These are phyloP conservation scores for Penicillium sclerotiorum DNA, from an alignment of 2,329 filamentous ascomycete genomes.

Conservation along the genomic window DNA sequence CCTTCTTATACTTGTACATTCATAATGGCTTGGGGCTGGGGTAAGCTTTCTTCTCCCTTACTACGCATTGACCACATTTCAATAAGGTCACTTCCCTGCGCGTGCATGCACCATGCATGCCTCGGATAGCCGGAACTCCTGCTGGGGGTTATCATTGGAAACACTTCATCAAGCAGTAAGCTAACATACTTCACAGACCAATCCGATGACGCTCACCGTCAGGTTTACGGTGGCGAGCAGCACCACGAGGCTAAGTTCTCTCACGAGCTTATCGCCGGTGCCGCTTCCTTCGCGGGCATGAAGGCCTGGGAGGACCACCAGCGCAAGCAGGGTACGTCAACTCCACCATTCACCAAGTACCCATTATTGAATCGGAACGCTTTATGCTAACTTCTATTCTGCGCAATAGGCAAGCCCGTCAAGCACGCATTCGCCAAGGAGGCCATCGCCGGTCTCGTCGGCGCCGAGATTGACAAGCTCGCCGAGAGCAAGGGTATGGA, in stretches of 20 bases:
- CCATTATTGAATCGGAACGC: not conserved
- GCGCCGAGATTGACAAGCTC: conserved; percentile 75
- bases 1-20: conserved; percentile 8
- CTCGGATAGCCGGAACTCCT: not conserved
- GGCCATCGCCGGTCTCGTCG: conserved; percentile 70
- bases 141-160: too few relatives aligned
- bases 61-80: not conserved
- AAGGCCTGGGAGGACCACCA: conserved; percentile 78
- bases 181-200: conserved; percentile 44
- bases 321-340: conserved; percentile 64
- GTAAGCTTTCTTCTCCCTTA: conserved; percentile 24
- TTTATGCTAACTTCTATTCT: not conserved
- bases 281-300: conserved; percentile 77
- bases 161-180: too few relatives aligned
- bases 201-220: conserved; percentile 56
- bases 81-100: conserved; percentile 1
- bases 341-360: not conserved
- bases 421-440: conserved; percentile 78
- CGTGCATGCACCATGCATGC: not conserved
- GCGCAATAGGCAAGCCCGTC: conserved; percentile 62
- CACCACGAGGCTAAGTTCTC: conserved; percentile 65
- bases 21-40: conserved; percentile 41
- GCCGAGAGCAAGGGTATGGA: conserved; percentile 71
- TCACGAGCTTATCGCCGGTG: conserved; percentile 75
- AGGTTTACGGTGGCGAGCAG: conserved; percentile 56